phyloP scores from a whole-genome alignment of 169 alveolate genomes.

The Plasmodium berghei region DNA sequence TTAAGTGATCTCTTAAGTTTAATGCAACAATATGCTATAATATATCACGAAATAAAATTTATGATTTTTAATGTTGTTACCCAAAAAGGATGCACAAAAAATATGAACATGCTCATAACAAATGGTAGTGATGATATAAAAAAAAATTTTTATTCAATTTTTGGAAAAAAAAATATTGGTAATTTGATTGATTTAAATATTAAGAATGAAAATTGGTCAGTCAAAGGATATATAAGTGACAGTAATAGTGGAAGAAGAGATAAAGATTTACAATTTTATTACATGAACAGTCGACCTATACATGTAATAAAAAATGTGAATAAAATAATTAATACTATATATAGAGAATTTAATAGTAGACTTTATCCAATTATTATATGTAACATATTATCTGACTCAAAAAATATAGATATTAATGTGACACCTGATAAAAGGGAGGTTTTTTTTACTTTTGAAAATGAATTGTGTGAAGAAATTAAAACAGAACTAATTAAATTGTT shows the following conservation, averaged over 20 bases:
- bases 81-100: conserved; percentile 34
- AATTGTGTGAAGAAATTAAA: conserved; percentile 59
- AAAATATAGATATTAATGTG: conserved; percentile 82
- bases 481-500: conserved; percentile 22
- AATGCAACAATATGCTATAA: conserved; percentile 78
- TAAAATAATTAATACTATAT: conserved; percentile 77
- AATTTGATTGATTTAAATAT: conserved; percentile 78
- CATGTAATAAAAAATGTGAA: conserved; percentile 78
- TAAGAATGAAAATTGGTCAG: conserved; percentile 54
- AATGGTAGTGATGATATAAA: conserved; percentile 75
- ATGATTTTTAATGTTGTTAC: conserved; percentile 32
- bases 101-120: conserved; percentile 41
- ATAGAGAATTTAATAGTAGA: conserved; percentile 82
- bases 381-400: conserved; percentile 76
- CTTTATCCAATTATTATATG: conserved; percentile 78
- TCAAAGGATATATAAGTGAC: conserved; percentile 64
- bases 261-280: conserved; percentile 81
- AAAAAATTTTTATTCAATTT: conserved; percentile 76
- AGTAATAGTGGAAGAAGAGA: conserved; percentile 80
- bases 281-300: conserved; percentile 83
- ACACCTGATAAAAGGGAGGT: conserved; percentile 85
- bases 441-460: conserved; percentile 80
- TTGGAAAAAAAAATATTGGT: conserved; percentile 77
- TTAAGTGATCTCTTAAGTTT: conserved; percentile 65
- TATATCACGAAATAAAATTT: conserved; percentile 63